Evolutionary conservation across 163 green algal species (phyloP).

Genomic region (Trebouxia gelatinosa): DNA sequence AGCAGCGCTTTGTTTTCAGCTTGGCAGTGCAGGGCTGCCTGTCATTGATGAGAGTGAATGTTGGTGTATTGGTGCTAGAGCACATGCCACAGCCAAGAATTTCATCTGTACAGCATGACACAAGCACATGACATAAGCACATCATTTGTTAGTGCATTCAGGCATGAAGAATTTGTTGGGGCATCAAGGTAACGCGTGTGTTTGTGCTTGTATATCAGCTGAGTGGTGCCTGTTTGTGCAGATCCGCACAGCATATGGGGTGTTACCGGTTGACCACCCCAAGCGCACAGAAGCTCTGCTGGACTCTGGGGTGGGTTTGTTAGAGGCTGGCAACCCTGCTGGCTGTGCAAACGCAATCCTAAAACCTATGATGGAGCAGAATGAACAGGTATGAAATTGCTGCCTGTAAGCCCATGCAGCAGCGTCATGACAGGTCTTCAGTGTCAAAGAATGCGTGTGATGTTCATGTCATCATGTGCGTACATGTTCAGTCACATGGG

Average conservation of each 20-base stretch:
- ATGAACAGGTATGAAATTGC: conserved; percentile 25
- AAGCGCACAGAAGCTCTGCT: conserved; percentile 30
- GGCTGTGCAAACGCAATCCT: conserved; percentile 13
- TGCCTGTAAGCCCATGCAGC: too few relatives aligned
- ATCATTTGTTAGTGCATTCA: background rate
- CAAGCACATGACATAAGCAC: background rate
- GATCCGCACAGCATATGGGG: conserved; percentile 49
- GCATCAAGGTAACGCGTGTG: conserved; percentile 9
- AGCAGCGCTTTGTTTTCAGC: too few relatives aligned
- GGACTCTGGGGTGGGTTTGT: conserved; percentile 25
- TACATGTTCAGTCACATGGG: too few relatives aligned
- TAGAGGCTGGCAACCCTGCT: conserved; percentile 18
- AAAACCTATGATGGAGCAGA: conserved; percentile 36
- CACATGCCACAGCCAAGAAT: background rate
- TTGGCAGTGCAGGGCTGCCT: too few relatives aligned
- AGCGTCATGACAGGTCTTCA: too few relatives aligned
- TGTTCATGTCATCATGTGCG: too few relatives aligned
- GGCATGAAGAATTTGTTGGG: background rate
- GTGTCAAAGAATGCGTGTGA: too few relatives aligned
- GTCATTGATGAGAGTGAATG: too few relatives aligned
- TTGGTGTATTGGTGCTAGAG: background rate
- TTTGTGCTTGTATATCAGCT: too few relatives aligned
- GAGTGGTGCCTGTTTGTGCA: conserved; percentile 12
- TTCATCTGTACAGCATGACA: background rate
- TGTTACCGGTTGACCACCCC: conserved; percentile 49